phyloP scores from a whole-genome alignment of 768 basidiomycete genomes.

The Pholiota conissans region DNA sequence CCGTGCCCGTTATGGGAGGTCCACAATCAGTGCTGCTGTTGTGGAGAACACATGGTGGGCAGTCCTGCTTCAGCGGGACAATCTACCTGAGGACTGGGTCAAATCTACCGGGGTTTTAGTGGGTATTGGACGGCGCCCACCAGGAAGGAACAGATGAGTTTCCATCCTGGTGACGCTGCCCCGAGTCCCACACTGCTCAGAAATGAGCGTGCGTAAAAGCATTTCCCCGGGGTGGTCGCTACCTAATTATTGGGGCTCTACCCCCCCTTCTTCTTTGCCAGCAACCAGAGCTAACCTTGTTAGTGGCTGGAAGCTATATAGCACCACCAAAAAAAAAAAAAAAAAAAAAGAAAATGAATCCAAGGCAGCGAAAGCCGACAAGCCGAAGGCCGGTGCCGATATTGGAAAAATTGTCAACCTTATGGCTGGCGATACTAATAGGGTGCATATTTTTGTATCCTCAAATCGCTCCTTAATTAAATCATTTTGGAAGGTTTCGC shows the following conservation, averaged over 20 bases:
- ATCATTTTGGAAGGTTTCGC: constrained; percentile 42
- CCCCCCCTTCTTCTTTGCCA: too few species aligned
- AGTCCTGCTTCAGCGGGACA: constrained; percentile 11
- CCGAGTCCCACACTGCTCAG: constrained; percentile 16
- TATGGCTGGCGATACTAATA: constrained; percentile 80
- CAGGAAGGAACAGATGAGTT: constrained; percentile 1
- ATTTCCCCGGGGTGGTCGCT: background rate
- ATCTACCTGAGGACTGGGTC: constrained; percentile 20
- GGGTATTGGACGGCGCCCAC: constrained; percentile 22
- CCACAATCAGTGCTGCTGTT: constrained; percentile 4
- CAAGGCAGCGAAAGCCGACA: constrained; percentile 40
- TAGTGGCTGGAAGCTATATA: background rate
- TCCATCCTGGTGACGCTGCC: background rate
- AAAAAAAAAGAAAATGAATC: constrained; percentile 34
- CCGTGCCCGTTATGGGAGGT: constrained; percentile 8
- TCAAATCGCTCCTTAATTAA: background rate
- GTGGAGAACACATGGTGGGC: constrained; percentile 23
- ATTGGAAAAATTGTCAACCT: constrained; percentile 89
- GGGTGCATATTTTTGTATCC: too few species aligned
- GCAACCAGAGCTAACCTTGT: background rate
- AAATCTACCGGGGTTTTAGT: constrained; percentile 29
- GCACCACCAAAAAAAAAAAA: constrained; percentile 3
- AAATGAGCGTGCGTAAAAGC: background rate
- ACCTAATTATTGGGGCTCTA: too few species aligned
- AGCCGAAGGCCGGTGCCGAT: constrained; percentile 78